Evolutionary conservation across 495 filamentous ascomycete genomes (phyloP).

Genomic region (Aspergillus campestris): DNA sequence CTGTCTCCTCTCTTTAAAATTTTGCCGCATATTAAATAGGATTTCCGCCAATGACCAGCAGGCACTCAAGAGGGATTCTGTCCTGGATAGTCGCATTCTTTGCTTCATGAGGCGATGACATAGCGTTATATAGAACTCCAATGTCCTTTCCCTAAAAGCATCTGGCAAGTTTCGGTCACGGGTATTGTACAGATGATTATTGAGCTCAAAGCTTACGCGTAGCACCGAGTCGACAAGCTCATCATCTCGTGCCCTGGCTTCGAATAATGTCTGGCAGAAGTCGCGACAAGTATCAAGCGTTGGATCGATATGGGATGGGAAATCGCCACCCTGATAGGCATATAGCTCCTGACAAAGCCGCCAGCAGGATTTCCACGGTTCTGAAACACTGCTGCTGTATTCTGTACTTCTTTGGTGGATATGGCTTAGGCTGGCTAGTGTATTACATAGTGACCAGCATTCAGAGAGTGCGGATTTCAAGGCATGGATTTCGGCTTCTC

Average conservation of each 20-base stretch:
- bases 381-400: slow-evolving; percentile 57
- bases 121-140: slow-evolving; percentile 89
- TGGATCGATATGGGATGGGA: slow-evolving; percentile 61
- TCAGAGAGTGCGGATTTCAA: slow-evolving; percentile 73
- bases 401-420: slow-evolving; percentile 72
- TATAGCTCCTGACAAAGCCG: slow-evolving; percentile 82
- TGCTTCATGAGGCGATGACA: slow-evolving; percentile 95
- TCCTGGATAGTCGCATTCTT: slow-evolving; percentile 62
- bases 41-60: slow-evolving; percentile 92
- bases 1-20: slow-evolving; percentile 59
- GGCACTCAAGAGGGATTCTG: slow-evolving; percentile 71
- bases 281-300: slow-evolving; percentile 83
- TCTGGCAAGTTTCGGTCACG: slow-evolving; percentile 80
- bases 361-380: slow-evolving; percentile 93
- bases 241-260: slow-evolving; percentile 65
- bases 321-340: slow-evolving; percentile 63
- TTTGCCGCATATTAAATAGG: slow-evolving; percentile 87
- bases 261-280: slow-evolving; percentile 85
- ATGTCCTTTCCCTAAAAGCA: slow-evolving; percentile 77
- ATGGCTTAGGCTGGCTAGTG: slow-evolving; percentile 73
- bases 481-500: slow-evolving; percentile 59
- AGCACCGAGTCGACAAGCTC: slow-evolving; percentile 76
- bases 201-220: slow-evolving; percentile 86
- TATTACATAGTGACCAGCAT: slow-evolving; percentile 94
- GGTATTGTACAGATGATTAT: slow-evolving; percentile 89